Evolutionary conservation across 2,329 filamentous ascomycete species (phyloP).

Genomic region (Penicillium glabrum): DNA sequence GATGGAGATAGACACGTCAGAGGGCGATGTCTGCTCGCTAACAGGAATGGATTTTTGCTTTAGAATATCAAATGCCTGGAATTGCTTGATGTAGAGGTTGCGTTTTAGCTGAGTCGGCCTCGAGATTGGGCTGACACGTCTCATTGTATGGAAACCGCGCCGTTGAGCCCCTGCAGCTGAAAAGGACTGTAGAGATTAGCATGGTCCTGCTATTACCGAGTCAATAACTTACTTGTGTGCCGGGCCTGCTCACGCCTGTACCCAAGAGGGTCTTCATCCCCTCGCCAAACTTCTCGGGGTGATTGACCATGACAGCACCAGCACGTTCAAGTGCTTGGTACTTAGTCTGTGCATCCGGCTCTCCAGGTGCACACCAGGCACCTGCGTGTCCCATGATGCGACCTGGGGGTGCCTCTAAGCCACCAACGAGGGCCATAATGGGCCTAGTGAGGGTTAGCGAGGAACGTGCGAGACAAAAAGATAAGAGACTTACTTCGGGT

Average conservation of each 20-base stretch:
- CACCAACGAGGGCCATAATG: conserved; percentile 70
- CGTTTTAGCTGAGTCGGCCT: conserved; percentile 3
- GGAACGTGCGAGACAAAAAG: neutral
- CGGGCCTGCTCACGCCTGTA: conserved; percentile 31
- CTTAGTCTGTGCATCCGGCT: conserved; percentile 66
- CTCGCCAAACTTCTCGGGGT: conserved; percentile 72
- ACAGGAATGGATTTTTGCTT: conserved; percentile 51
- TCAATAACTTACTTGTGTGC: conserved; percentile 20
- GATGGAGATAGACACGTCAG: conserved; percentile 59
- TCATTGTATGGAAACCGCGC: conserved; percentile 54
- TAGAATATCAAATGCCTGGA: conserved; percentile 58
- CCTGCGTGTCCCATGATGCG: conserved; percentile 79
- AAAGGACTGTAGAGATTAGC: conserved; percentile 19
- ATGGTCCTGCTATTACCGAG: neutral
- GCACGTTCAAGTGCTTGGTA: conserved; percentile 64
- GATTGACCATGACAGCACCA: conserved; percentile 69
- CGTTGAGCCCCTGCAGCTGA: conserved; percentile 38
- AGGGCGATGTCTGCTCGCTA: conserved; percentile 35
- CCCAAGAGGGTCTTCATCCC: conserved; percentile 64
- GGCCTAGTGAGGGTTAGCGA: conserved; percentile 51
- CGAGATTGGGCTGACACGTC: conserved; percentile 24
- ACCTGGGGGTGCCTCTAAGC: conserved; percentile 62
- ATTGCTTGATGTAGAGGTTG: conserved; percentile 58
- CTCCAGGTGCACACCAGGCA: conserved; percentile 67
- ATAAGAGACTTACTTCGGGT: conserved; percentile 60